Conservation (phyloP, 768 basidiomycete species). For the Paxillus ammoniavirescens region DNA sequence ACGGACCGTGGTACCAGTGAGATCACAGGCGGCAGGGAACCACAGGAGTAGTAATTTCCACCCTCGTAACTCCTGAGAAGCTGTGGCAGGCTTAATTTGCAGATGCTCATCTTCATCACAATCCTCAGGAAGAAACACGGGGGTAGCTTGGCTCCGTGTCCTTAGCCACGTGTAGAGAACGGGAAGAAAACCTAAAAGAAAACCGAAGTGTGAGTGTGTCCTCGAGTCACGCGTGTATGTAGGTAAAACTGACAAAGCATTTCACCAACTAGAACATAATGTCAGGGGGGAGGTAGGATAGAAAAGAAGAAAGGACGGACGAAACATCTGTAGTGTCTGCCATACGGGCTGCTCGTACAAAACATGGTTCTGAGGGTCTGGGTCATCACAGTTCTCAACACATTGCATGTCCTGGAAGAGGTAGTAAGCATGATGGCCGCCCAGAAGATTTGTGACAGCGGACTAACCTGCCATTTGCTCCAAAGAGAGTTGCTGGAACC, state of each 20-base stretch:
- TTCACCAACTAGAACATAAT: conserved; percentile 73
- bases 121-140: conserved; percentile 57
- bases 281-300: conserved; percentile 27
- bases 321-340: conserved; percentile 90
- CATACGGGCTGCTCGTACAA: conserved; percentile 94
- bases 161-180: conserved; percentile 69
- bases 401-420: conserved; percentile 89
- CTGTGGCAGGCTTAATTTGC: conserved; percentile 30
- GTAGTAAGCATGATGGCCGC: conserved; percentile 3
- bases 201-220: conserved; percentile 15
- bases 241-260: conserved; percentile 72
- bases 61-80: conserved; percentile 53
- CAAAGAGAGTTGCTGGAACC: conserved; percentile 80
- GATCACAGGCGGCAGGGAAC: conserved; percentile 87
- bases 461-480: conserved; percentile 76
- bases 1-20: conserved; percentile 86
- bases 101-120: conserved; percentile 42
- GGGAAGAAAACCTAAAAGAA: conserved; percentile 73
- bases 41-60: conserved; percentile 76
- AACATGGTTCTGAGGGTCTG: conserved; percentile 57
- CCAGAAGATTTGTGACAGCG: conserved; percentile 1
- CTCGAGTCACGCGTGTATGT: conserved; percentile 7
- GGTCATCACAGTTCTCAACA: conserved; percentile 84
- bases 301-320: conserved; percentile 44
- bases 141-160: conserved; percentile 42